A percentile compares a stretch with the other conserved stretches of the same genome.
Evolutionary conservation across 495 filamentous ascomycete species (phyloP).

Genomic region (Penicillium riverlandense): DNA sequence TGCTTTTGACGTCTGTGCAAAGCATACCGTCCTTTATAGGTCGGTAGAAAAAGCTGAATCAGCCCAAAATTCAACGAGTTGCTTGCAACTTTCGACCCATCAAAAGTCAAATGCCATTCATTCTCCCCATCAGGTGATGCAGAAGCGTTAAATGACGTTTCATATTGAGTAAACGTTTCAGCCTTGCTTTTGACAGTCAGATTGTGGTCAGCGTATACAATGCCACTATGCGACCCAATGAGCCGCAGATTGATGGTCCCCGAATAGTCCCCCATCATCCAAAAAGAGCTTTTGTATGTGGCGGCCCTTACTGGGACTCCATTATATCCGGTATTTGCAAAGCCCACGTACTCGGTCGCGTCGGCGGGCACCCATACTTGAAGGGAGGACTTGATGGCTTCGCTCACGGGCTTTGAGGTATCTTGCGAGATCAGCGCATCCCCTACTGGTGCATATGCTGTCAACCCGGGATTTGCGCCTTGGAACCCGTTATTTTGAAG

Average conservation of each 20-base stretch:
- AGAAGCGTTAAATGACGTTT: conserved; percentile 31
- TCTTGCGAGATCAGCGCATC: conserved; percentile 44
- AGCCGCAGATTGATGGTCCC: conserved; percentile 24
- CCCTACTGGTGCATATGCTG: conserved; percentile 49
- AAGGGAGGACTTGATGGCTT: conserved; percentile 50
- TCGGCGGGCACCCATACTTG: conserved; percentile 37
- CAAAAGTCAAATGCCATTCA: conserved; percentile 55
- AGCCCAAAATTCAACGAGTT: conserved; percentile 54
- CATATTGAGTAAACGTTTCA: conserved; percentile 20
- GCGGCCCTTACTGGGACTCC: conserved; percentile 47
- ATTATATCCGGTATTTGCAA: conserved; percentile 54
- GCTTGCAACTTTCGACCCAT: conserved; percentile 35
- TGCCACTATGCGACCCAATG: conserved; percentile 21
- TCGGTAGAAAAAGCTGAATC: conserved; percentile 61
- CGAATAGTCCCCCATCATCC: conserved; percentile 39
- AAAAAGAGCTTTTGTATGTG: conserved; percentile 49
- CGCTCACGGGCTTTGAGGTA: conserved; percentile 40
- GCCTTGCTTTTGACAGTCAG: conserved; percentile 21
- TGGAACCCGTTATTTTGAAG: conserved; percentile 71
- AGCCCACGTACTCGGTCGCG: conserved; percentile 39
- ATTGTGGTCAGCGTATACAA: conserved; percentile 29
- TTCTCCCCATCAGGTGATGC: conserved; percentile 55
- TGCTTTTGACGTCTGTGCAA: too few relatives aligned
- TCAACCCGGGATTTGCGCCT: conserved; percentile 39
- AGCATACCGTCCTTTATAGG: conserved; percentile 31